phyloP scores from a whole-genome alignment of 1,284 basidiomycete species.

The Leccinum angustisporum region DNA sequence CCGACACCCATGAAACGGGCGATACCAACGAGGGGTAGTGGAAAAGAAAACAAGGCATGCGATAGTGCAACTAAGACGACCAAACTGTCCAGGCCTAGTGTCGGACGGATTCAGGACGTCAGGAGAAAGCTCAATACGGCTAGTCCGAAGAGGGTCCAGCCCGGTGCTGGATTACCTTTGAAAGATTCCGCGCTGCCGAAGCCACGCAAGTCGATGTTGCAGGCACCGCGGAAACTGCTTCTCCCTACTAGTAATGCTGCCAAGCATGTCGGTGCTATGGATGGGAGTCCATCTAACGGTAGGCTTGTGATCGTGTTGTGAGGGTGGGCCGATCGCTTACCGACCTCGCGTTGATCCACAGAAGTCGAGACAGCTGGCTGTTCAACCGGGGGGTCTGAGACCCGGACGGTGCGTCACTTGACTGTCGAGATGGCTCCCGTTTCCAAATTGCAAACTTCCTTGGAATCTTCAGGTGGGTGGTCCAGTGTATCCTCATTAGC shows the following conservation, averaged over 20 bases:
- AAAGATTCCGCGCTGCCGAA: conserved; percentile 1
- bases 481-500: background rate
- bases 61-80: conserved; percentile 7
- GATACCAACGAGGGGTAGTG: conserved; percentile 5
- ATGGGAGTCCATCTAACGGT: conserved; percentile 11
- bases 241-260: background rate
- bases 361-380: conserved; percentile 9
- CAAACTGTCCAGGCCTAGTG: conserved; percentile 1
- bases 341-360: conserved; percentile 4
- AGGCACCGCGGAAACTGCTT: conserved; percentile 8
- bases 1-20: conserved; percentile 10
- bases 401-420: conserved; percentile 3
- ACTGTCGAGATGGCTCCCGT: background rate
- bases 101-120: conserved; percentile 7
- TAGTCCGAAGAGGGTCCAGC: conserved; percentile 7
- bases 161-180: conserved; percentile 3
- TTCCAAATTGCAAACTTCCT: background rate
- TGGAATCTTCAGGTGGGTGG: conserved; percentile 13
- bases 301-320: background rate
- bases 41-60: conserved; percentile 24
- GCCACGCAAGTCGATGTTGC: conserved; percentile 14
- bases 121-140: conserved; percentile 2
- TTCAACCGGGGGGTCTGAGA: conserved; percentile 15
- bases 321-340: conserved; percentile 8
- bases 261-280: background rate